Percentiles rank a stretch among this genome's conserved stretches.
Conservation (phyloP, 2,329 filamentous ascomycete genomes). For the Aspergillus quadricinctus region DNA sequence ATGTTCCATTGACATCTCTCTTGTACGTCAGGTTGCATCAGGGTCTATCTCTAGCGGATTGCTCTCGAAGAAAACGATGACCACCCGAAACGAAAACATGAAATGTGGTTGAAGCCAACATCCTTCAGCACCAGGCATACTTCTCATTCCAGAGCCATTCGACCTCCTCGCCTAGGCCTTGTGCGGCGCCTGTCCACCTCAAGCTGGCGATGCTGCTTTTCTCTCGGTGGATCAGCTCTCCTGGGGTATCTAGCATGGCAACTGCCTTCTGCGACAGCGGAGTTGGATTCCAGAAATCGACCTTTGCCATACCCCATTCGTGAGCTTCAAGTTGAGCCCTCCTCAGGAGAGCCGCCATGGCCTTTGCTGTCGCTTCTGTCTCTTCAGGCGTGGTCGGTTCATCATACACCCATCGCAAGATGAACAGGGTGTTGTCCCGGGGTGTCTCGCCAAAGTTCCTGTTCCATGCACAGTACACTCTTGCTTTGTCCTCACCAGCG, state of each 20-base stretch:
- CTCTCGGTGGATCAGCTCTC: conserved; percentile 42
- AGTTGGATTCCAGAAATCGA: conserved; percentile 82
- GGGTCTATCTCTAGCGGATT: conserved; percentile 8
- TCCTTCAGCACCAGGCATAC: conserved; percentile 45
- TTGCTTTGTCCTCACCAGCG: conserved; percentile 53
- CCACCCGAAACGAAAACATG: conserved; percentile 2
- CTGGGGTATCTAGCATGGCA: conserved; percentile 33
- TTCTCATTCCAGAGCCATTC: conserved; percentile 48
- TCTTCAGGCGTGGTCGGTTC: conserved; percentile 37
- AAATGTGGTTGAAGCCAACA: conserved; percentile 1
- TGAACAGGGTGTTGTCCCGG: conserved; percentile 38
- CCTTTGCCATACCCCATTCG: conserved; percentile 64
- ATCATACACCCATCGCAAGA: conserved; percentile 41
- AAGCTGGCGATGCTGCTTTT: conserved; percentile 45
- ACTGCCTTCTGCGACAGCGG: conserved; percentile 46
- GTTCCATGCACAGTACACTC: conserved; percentile 40
- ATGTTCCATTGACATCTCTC: conserved; percentile 15
- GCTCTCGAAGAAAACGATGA: conserved; percentile 2
- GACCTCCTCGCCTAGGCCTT: conserved; percentile 35
- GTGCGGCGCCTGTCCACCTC: conserved; percentile 42
- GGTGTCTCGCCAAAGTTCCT: conserved; percentile 36
- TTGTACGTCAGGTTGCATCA: conserved; percentile 10
- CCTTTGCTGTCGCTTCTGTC: conserved; percentile 47
- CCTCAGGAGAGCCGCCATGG: conserved; percentile 60
- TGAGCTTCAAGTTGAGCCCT: conserved; percentile 67